phyloP scores from a whole-genome alignment of 495 filamentous ascomycete genomes.

The Talaromyces liani region DNA sequence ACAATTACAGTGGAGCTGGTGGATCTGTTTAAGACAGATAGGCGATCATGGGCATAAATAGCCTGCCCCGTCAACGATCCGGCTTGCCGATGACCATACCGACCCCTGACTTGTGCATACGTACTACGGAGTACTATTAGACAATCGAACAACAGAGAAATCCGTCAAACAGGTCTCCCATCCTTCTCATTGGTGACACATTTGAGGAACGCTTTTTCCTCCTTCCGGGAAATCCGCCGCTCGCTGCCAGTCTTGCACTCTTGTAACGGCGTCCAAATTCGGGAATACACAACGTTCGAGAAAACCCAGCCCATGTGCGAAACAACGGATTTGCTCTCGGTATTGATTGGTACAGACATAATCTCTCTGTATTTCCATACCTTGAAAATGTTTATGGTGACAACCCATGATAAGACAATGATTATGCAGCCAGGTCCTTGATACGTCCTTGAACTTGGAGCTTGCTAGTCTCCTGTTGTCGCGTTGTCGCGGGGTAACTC shows the following conservation, averaged over 20 bases:
- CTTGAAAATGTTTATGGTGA: too few species aligned
- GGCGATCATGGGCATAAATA: background rate
- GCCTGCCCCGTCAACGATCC: background rate
- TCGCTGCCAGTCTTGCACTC: background rate
- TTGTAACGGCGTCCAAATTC: background rate
- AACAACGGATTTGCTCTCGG: background rate
- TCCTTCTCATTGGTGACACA: background rate
- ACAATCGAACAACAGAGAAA: background rate
- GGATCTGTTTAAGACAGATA: background rate
- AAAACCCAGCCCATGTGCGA: background rate
- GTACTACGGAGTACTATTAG: background rate
- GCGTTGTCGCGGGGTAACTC: too few species aligned
- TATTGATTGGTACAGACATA: background rate
- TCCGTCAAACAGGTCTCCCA: background rate
- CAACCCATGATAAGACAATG: too few species aligned
- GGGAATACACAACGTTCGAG: background rate
- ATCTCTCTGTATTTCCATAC: background rate
- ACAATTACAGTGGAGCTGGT: background rate
- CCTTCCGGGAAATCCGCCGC: background rate
- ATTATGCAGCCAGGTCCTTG: too few species aligned
- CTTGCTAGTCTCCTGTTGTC: too few species aligned
- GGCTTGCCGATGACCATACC: background rate
- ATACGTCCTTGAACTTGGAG: too few species aligned
- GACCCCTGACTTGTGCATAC: background rate
- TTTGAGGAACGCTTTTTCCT: background rate